Conservation (phyloP, 2,329 filamentous ascomycete species). For the Clarireedia hainanense region DNA sequence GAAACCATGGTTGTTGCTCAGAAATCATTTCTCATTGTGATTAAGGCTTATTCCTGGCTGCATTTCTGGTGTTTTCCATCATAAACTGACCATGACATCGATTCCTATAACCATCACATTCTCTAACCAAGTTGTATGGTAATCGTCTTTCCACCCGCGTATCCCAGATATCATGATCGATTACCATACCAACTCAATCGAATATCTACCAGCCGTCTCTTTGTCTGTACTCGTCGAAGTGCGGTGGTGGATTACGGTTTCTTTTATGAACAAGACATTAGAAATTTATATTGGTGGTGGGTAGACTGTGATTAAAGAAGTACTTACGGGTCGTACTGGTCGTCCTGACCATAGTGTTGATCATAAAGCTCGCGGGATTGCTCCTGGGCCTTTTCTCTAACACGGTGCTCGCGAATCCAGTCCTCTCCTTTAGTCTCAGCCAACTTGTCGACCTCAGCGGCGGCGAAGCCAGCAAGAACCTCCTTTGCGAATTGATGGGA, state of each 20-base stretch:
- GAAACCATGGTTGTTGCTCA: neutral
- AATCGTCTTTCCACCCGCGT: neutral
- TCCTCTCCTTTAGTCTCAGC: conserved; percentile 63
- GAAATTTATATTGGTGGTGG: neutral
- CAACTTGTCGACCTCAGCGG: conserved; percentile 68
- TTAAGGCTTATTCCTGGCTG: neutral
- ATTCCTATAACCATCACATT: neutral
- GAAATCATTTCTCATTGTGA: neutral
- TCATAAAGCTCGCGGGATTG: conserved; percentile 56
- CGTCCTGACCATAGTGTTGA: conserved; percentile 48
- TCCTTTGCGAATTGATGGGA: conserved; percentile 73
- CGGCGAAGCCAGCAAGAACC: conserved; percentile 62
- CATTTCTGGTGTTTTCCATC: neutral
- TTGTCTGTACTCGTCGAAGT: conserved; percentile 17
- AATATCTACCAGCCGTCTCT: neutral
- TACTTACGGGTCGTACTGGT: conserved; percentile 50
- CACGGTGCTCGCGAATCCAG: conserved; percentile 32
- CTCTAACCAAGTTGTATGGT: neutral
- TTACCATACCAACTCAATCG: neutral
- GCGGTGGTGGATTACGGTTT: conserved; percentile 28
- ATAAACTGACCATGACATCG: neutral
- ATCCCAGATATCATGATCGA: neutral
- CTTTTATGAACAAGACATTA: conserved; percentile 14
- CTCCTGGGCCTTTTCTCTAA: conserved; percentile 49
- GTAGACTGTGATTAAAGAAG: neutral